A percentile compares a stretch with the other conserved stretches of the same genome.
Conservation (phyloP, 768 basidiomycete species). For the Tricholoma bakamatsutake region DNA sequence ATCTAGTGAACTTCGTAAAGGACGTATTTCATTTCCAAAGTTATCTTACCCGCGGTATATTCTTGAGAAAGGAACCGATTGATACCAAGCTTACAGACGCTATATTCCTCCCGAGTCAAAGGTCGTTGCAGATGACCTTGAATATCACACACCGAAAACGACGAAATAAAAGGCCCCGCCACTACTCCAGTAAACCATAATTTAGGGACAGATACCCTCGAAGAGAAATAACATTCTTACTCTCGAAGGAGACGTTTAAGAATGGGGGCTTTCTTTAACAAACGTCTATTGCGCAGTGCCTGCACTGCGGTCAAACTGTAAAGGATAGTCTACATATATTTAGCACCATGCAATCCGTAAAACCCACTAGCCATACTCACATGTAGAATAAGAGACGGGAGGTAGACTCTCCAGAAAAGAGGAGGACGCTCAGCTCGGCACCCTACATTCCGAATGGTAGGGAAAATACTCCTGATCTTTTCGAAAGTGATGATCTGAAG, state of each 20-base stretch:
- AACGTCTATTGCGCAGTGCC: constrained; percentile 26
- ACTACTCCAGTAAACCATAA: constrained; percentile 14
- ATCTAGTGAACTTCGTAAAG: constrained; percentile 17
- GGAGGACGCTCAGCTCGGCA: constrained; percentile 27
- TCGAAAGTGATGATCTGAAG: constrained; percentile 10
- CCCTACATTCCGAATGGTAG: constrained; percentile 16
- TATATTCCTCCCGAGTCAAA: constrained; percentile 5
- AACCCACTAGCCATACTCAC: constrained; percentile 13
- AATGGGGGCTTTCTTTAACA: constrained; percentile 25
- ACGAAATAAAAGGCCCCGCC: constrained; percentile 38
- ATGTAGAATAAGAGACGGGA: constrained; percentile 33
- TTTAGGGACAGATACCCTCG: not conserved
- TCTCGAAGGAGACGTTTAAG: constrained; percentile 33
- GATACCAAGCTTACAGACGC: constrained; percentile 27
- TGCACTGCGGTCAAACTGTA: constrained; percentile 30
- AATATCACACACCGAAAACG: constrained; percentile 25
- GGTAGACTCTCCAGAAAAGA: constrained; percentile 28
- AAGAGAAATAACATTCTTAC: constrained; percentile 19
- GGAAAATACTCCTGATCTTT: not conserved
- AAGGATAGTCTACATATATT: constrained; percentile 23
- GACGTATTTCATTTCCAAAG: not conserved
- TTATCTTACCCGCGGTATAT: constrained; percentile 22
- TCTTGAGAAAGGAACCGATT: constrained; percentile 26
- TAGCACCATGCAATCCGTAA: not conserved
- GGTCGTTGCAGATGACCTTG: not conserved